phyloP scores from a whole-genome alignment of 2,329 filamentous ascomycete species.

The Magnaporthales sp. region DNA sequence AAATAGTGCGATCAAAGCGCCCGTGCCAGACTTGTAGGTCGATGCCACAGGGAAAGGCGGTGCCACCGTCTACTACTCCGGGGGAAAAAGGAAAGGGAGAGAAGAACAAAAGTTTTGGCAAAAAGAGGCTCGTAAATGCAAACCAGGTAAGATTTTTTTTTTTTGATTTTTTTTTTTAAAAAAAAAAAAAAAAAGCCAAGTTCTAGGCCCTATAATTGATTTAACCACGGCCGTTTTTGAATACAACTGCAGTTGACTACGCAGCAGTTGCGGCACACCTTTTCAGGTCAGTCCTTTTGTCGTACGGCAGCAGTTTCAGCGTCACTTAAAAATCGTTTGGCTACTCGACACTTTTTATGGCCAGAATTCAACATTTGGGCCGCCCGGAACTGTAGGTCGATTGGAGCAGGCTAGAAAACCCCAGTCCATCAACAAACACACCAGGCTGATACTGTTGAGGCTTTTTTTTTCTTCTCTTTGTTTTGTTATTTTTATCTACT shows the following conservation, averaged over 20 bases:
- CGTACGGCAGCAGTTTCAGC: neutral
- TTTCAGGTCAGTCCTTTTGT: neutral
- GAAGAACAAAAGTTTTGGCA: too few relatives aligned
- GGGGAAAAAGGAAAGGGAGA: too few relatives aligned
- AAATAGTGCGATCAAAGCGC: too few relatives aligned
- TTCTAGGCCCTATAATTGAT: neutral
- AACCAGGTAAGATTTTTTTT: neutral
- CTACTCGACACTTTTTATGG: neutral
- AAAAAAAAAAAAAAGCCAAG: neutral
- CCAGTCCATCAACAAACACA: neutral
- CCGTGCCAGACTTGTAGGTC: neutral
- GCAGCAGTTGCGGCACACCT: neutral
- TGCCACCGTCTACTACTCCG: neutral
- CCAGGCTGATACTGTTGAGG: neutral
- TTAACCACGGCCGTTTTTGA: neutral
- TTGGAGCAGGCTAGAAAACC: neutral
- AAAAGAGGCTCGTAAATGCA: neutral
- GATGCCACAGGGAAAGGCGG: neutral
- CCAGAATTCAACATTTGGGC: neutral
- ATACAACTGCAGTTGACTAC: neutral
- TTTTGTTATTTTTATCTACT: neutral
- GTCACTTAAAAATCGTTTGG: neutral
- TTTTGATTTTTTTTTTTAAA: too few relatives aligned
- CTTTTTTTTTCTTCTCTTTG: too few relatives aligned
- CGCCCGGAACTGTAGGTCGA: neutral